Evolutionary conservation across 345 rosid genomes (phyloP), one percentile per base, ranked within the genome.

Genomic region (Rhodamnia argentea): DNA sequence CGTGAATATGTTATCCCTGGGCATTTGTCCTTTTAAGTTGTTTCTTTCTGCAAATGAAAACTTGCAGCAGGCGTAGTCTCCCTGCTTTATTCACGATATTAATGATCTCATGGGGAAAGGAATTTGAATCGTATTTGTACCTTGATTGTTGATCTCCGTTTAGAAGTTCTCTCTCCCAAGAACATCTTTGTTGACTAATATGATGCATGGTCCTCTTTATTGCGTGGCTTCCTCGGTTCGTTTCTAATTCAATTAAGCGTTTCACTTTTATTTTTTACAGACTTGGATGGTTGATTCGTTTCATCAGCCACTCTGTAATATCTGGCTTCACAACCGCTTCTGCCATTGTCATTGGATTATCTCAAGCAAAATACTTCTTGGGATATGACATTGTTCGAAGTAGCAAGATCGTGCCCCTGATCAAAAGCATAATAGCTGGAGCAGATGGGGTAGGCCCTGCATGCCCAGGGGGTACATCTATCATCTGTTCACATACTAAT

Each of bases 221-320:
- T 70, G 47, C 20, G 37, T 55, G 75, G 64, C 76, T 84, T 42
- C 54, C 37, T 84, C 2, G 14, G 64, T 64, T 64, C 37, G 23
- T 60, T 29, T 44, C 86, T 44, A 84, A 47, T 37, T 29, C 2
- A 7, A 26, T 15, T 7, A 15, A 14, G 75, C 29, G 24, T 52
- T 60, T 55, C 42, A 22, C 14, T 47, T 27, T 84, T 7, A 53
- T 55, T 60, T 58, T 88, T 87, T 85, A 42, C 88, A 98, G 99
- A 94, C 99, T 98, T 89, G 99, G 99, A 84, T 98, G 99, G 99
- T 92, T 98, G 86, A 93, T 98, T 86, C 99, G 99, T 85, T 98
- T 98, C 93, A 95, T 98, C 88, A 96, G 99, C 89, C 99, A 95
- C 90, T 95, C 99, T 59, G 99, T 98, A 86, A 98, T 96, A 87